Evolutionary conservation across 257 asterid genomes (phyloP).

Genomic region (Eucommia ulmoides): DNA sequence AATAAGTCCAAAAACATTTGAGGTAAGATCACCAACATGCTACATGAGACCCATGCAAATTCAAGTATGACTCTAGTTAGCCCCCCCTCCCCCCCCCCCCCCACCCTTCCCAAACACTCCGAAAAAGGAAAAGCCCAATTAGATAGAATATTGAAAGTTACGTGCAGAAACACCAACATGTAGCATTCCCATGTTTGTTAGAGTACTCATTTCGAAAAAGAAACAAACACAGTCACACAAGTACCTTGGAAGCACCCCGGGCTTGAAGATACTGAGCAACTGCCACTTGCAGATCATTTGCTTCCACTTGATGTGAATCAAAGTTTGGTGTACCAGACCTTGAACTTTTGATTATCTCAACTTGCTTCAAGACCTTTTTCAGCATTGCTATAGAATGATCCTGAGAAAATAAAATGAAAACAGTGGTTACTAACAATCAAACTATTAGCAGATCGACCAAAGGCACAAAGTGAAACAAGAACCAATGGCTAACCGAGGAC

Average conservation of each 20-base stretch:
- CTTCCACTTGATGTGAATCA: conserved; percentile 80
- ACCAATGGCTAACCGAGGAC: conserved; percentile 63
- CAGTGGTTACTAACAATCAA: conserved; percentile 17
- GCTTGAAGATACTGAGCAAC: conserved; percentile 71
- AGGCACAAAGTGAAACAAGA: conserved; percentile 6
- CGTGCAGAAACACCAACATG: too few species aligned
- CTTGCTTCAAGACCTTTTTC: conserved; percentile 72
- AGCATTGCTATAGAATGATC: conserved; percentile 82
- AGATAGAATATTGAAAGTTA: too few species aligned
- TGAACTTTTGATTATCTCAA: conserved; percentile 73
- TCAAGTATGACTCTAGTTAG: too few species aligned
- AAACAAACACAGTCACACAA: conserved; percentile 6
- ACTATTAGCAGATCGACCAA: conserved; percentile 1
- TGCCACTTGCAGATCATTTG: conserved; percentile 76
- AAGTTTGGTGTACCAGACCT: conserved; percentile 88
- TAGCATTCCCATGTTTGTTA: background rate
- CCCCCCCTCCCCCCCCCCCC: too few species aligned
- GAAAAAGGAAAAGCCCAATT: too few species aligned
- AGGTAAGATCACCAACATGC: too few species aligned
- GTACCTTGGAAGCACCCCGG: conserved; percentile 95
- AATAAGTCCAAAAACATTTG: too few species aligned
- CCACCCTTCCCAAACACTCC: too few species aligned
- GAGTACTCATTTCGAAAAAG: background rate
- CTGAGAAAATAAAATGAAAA: conserved; percentile 32
- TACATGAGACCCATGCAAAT: too few species aligned